These are phyloP conservation scores for Irpex rosettiformis DNA, from an alignment of 1,284 basidiomycete species.

Conservation along the genomic window DNA sequence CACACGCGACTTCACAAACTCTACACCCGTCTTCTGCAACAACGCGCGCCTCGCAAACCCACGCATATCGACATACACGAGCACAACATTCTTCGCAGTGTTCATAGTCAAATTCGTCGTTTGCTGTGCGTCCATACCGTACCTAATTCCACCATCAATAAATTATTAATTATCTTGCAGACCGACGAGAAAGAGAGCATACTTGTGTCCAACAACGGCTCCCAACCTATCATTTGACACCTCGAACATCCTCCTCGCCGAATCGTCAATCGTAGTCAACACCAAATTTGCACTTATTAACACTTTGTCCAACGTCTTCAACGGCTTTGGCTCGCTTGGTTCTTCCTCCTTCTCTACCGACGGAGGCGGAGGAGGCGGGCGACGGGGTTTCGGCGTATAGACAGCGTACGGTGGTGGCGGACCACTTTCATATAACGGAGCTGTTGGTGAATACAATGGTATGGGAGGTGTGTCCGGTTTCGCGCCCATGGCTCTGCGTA, in stretches of 20 bases:
- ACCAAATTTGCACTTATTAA: slow-evolving; percentile 72
- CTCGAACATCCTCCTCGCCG: slow-evolving; percentile 57
- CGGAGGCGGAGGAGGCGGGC: neutral
- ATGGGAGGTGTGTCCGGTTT: slow-evolving; percentile 15
- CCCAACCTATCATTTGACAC: slow-evolving; percentile 53
- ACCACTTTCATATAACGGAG: neutral
- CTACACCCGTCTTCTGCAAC: slow-evolving; percentile 56
- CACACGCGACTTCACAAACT: slow-evolving; percentile 44
- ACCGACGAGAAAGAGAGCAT: slow-evolving; percentile 14
- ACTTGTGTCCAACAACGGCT: slow-evolving; percentile 62
- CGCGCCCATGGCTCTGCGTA: slow-evolving; percentile 41
- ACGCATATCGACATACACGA: slow-evolving; percentile 74
- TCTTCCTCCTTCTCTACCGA: slow-evolving; percentile 6
- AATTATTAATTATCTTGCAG: neutral
- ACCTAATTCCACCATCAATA: slow-evolving; percentile 35
- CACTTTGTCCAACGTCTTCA: slow-evolving; percentile 40
- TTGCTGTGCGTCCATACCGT: slow-evolving; percentile 62
- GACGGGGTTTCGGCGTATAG: slow-evolving; percentile 11
- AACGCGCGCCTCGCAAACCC: slow-evolving; percentile 70
- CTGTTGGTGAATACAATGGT: slow-evolving; percentile 1
- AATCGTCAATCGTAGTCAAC: slow-evolving; percentile 67
- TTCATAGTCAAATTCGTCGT: slow-evolving; percentile 52
- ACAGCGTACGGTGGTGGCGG: slow-evolving; percentile 13
- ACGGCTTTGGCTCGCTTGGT: slow-evolving; percentile 13
- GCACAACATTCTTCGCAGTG: slow-evolving; percentile 65